phyloP scores from a whole-genome alignment of 2,329 filamentous ascomycete species.

The Fusarium sp. region DNA sequence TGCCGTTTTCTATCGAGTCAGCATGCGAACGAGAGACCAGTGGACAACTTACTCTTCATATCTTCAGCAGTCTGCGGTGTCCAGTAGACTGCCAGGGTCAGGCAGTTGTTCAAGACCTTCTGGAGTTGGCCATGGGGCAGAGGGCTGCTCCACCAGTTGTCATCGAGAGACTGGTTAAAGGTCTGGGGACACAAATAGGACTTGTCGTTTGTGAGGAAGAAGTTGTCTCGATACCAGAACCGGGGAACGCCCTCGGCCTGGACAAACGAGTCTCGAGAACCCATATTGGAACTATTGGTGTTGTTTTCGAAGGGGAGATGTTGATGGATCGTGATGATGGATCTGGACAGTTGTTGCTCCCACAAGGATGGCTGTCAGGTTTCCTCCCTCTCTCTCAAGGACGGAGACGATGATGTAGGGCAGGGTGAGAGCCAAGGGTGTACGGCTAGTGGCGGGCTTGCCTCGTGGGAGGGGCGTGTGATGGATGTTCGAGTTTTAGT shows the following conservation, averaged over 20 bases:
- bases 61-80: slow-evolving; percentile 54
- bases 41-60: slow-evolving; percentile 51
- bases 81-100: slow-evolving; percentile 71
- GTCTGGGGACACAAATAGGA: slow-evolving; percentile 65
- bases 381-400: slow-evolving; percentile 5
- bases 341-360: neutral
- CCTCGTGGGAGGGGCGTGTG: slow-evolving; percentile 39
- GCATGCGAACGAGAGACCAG: neutral
- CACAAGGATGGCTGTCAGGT: neutral
- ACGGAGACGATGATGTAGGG: slow-evolving; percentile 38
- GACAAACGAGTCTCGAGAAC: slow-evolving; percentile 41
- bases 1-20: slow-evolving; percentile 48
- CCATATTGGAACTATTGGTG: slow-evolving; percentile 32
- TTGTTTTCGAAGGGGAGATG: neutral
- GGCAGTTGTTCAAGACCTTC: slow-evolving; percentile 67
- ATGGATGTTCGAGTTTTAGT: slow-evolving; percentile 32
- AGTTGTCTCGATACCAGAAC: slow-evolving; percentile 66
- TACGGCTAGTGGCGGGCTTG: slow-evolving; percentile 42
- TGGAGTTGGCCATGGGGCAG: slow-evolving; percentile 62
- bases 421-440: slow-evolving; percentile 27
- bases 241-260: slow-evolving; percentile 50
- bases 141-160: slow-evolving; percentile 71
- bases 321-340: neutral
- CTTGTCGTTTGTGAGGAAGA: slow-evolving; percentile 72
- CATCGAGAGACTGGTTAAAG: slow-evolving; percentile 67